Conservation (phyloP, 164 flowering plant species). For the Dillenia turbinata region DNA sequence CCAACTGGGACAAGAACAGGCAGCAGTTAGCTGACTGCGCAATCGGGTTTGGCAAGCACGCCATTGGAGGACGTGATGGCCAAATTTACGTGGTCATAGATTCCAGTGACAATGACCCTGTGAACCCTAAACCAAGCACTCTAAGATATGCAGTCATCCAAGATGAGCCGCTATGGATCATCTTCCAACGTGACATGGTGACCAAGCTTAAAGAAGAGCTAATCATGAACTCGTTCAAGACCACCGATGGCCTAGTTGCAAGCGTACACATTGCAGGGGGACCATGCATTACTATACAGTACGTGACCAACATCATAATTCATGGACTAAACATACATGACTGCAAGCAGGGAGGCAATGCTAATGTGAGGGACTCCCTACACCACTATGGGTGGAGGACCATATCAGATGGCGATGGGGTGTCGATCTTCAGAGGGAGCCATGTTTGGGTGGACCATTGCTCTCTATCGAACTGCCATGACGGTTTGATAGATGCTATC, state of each 20-base stretch:
- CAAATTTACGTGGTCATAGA: constrained; percentile 65
- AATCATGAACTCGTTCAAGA: constrained; percentile 71
- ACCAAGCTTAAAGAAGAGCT: constrained; percentile 64
- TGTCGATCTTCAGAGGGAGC: constrained; percentile 63
- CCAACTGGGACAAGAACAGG: constrained; percentile 66
- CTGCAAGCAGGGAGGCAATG: constrained; percentile 58
- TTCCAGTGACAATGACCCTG: constrained; percentile 49
- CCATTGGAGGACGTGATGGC: constrained; percentile 70
- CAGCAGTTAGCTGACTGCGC: constrained; percentile 66
- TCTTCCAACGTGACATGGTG: constrained; percentile 65
- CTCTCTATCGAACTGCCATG: constrained; percentile 55
- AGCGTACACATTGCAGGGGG: constrained; percentile 81
- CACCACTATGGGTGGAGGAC: constrained; percentile 60
- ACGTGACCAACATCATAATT: constrained; percentile 63
- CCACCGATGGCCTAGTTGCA: constrained; percentile 79
- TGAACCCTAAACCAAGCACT: constrained; percentile 68
- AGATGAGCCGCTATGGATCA: constrained; percentile 69
- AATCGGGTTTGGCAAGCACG: constrained; percentile 74
- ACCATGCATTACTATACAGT: constrained; percentile 74
- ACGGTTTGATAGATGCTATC: constrained; percentile 73
- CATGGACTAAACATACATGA: constrained; percentile 79
- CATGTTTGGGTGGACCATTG: constrained; percentile 81
- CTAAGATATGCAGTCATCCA: constrained; percentile 59
- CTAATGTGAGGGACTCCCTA: constrained; percentile 55
- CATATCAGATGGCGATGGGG: constrained; percentile 69